Percentiles rank a stretch among this genome's conserved stretches.
These are phyloP conservation scores for Salinomyces thailandicus DNA, from an alignment of 2,329 filamentous ascomycete genomes.

Conservation along the genomic window DNA sequence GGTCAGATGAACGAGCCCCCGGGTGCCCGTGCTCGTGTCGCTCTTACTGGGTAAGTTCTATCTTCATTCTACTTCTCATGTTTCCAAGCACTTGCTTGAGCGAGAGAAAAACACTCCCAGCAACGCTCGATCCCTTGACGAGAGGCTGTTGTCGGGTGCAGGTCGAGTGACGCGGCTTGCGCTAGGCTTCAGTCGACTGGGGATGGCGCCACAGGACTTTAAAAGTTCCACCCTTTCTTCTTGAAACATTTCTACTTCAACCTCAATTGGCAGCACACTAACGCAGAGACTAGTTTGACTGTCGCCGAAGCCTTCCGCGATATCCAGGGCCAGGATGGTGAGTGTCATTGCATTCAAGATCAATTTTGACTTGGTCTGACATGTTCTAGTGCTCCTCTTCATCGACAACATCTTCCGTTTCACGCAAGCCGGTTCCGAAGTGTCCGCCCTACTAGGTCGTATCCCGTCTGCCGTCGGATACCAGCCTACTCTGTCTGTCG, in stretches of 20 bases:
- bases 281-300: conserved; percentile 33
- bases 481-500: conserved; percentile 94
- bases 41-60: conserved; percentile 62
- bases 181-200: no score
- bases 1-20: conserved; percentile 99
- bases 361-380: no score
- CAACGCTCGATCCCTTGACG: background rate
- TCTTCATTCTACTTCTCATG: no score
- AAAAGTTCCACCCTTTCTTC: no score
- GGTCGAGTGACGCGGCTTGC: no score
- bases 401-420: conserved; percentile 99
- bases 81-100: no score
- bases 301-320: conserved; percentile 58
- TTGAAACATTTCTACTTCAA: no score
- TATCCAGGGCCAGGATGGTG: conserved; percentile 76
- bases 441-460: conserved; percentile 98
- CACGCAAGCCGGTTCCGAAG: conserved; percentile 99
- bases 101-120: no score
- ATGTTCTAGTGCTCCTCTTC: conserved; percentile 72
- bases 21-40: conserved; percentile 98
- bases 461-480: conserved; percentile 99
- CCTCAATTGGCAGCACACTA: no score
- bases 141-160: no score
- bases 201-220: no score
- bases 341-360: no score